A percentile compares a stretch with the other conserved stretches of the same genome.
Conservation (phyloP, 768 basidiomycete species). For the Psilocybe cyanescens region DNA sequence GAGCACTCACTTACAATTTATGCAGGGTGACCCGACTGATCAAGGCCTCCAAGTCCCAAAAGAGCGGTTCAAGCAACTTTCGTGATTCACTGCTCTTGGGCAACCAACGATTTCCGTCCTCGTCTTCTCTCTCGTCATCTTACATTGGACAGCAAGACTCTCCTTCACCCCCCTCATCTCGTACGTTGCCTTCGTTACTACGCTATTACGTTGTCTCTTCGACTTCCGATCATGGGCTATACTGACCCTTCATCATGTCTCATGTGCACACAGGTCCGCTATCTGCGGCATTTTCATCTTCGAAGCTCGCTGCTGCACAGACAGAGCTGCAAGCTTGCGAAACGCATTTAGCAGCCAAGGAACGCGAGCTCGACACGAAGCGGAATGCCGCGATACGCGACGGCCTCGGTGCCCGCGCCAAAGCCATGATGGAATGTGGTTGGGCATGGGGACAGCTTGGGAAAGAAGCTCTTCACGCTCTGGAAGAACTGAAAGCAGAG, state of each 20-base stretch:
- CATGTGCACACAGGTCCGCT: constrained; percentile 19
- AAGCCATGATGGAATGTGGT: constrained; percentile 71
- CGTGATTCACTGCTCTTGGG: constrained; percentile 39
- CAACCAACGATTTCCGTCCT: constrained; percentile 37
- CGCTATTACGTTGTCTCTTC: neutral
- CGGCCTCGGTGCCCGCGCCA: constrained; percentile 64
- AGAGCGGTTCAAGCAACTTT: constrained; percentile 39
- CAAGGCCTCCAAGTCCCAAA: constrained; percentile 69
- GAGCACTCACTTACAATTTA: neutral
- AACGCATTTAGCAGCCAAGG: constrained; percentile 69
- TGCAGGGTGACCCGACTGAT: constrained; percentile 76
- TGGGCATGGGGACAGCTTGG: constrained; percentile 72
- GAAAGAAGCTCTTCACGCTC: constrained; percentile 52
- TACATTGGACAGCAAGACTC: constrained; percentile 19
- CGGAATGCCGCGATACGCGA: constrained; percentile 61
- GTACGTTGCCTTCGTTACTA: constrained; percentile 16
- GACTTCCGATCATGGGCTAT: neutral
- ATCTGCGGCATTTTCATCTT: constrained; percentile 32
- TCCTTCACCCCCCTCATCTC: constrained; percentile 25
- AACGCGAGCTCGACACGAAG: constrained; percentile 59
- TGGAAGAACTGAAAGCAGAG: constrained; percentile 39
- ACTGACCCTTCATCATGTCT: neutral
- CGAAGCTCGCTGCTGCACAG: constrained; percentile 71
- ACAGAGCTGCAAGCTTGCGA: constrained; percentile 85
- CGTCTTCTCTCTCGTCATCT: constrained; percentile 39